Base-by-base conservation (phyloP, 1,139 yeast genomes). In the Suhomyces chickasaworum region DNA sequence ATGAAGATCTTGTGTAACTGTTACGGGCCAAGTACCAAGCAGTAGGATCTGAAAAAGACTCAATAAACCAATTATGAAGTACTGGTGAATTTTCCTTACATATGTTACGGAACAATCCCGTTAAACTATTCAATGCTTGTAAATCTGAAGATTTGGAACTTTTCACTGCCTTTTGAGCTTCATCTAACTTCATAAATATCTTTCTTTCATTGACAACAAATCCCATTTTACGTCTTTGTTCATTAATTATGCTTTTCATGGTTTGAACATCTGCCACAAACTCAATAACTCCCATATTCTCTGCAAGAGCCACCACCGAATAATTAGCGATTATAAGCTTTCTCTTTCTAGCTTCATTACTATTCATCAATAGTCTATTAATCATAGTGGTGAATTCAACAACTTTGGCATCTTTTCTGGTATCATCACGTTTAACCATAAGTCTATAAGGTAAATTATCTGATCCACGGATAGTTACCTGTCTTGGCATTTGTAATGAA, bases 351-450 rank as follows among this genome's bases (percentile, higher is more conserved):
- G 97, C 84, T 46, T 85, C 96, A 13, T 79, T 76, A 58, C 88
- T 87, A 27, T 78, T 75, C 20, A 74, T 66, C 45, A 95, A 70
- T 33, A 93, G 64, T 52, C 89, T 79, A 57, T 91, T 93, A 61
- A 93, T 84, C 68, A 91, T 86, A 1, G 90, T 82, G 0, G 97
- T 90, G 56, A 95, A 86, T 57, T 95, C 98, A 80, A 93, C 89
- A 41, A 93, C 81, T 55, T 96, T 86, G 4, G 97, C 95, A 69
- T 95, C 99, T 61, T 95, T 95, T 54, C 99, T 73, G 9, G 95
- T 84, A 67, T 95, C 99, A 64, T 95, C 99, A 52, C 84, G 80
- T 63, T 95, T 95, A 54, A 96, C 85, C 71, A 95, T 77, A 23
- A 95, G 75, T 29, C 84, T 79, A 62, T 90, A 91, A 0, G 72